A percentile compares a stretch with the other conserved stretches of the same genome.
Evolutionary conservation across 73 alveolate genomes (phyloP).

Genomic region (Paramecium sexaurelia): DNA sequence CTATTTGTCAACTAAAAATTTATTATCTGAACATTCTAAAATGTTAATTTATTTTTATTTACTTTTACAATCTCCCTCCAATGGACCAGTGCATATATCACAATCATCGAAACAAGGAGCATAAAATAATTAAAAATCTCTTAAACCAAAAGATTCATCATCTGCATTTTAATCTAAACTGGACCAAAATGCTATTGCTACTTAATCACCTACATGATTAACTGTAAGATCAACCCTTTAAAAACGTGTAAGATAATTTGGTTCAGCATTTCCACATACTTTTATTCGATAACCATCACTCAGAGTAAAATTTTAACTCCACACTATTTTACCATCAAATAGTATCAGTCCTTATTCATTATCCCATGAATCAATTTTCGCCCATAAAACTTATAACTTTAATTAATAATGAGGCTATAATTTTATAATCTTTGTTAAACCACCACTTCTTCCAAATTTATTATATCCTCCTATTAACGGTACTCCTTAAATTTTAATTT

Average conservation of each 20-base stretch:
- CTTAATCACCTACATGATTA: slow-evolving; percentile 19
- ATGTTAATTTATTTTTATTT: not conserved
- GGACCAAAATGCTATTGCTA: not conserved
- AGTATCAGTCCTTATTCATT: not conserved
- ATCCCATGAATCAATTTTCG: slow-evolving; percentile 50
- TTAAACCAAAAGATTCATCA: slow-evolving; percentile 39
- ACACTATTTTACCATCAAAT: not conserved
- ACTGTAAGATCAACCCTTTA: not conserved
- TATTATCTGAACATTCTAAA: not conserved
- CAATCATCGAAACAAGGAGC: not conserved
- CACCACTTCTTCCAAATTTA: not conserved
- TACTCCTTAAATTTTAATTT: not conserved
- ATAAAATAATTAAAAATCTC: not conserved
- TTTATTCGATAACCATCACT: not conserved
- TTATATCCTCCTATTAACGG: slow-evolving; percentile 39
- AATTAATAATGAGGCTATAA: not conserved
- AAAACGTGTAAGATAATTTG: not conserved
- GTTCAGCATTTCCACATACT: not conserved
- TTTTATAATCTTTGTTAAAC: not conserved
- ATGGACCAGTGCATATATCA: slow-evolving; percentile 1
- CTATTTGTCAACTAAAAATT: not conserved
- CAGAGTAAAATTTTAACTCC: not conserved
- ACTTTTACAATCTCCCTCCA: not conserved
- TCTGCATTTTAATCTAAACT: not conserved
- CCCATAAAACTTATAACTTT: not conserved